Percentiles rank a stretch among this genome's conserved stretches.
Conservation (phyloP, 345 rosid species). For the Syzygium oleosum region DNA sequence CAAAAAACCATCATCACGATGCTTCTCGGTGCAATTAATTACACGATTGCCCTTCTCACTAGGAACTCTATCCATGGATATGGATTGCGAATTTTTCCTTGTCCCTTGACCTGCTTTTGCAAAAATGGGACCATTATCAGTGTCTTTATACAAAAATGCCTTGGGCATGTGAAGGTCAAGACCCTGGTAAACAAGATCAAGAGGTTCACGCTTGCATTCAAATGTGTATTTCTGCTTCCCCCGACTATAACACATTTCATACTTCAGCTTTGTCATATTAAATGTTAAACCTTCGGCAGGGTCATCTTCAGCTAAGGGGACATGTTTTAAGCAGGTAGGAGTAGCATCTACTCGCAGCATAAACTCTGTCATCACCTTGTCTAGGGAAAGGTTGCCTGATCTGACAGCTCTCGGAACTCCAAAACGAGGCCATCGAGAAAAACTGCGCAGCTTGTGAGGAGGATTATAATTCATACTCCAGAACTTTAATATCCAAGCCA, state of each 20-base stretch:
- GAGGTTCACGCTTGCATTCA: constrained; percentile 81
- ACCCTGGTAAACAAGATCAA: constrained; percentile 96
- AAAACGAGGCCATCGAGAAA: constrained; percentile 94
- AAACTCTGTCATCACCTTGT: constrained; percentile 95
- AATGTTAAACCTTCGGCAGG: constrained; percentile 89
- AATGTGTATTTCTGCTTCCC: constrained; percentile 89
- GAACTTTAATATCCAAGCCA: constrained; percentile 83
- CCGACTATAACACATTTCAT: constrained; percentile 72
- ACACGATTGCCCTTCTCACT: constrained; percentile 40
- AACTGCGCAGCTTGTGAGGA: constrained; percentile 85
- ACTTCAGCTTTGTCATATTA: constrained; percentile 74
- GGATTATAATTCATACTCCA: constrained; percentile 84
- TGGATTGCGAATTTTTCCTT: constrained; percentile 57
- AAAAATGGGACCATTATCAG: constrained; percentile 40
- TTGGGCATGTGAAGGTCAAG: constrained; percentile 85
- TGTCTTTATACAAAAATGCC: constrained; percentile 55
- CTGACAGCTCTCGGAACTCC: constrained; percentile 74
- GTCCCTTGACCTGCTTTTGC: constrained; percentile 41
- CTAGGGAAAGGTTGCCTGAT: constrained; percentile 91
- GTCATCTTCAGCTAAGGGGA: constrained; percentile 82
- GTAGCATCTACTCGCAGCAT: constrained; percentile 84
- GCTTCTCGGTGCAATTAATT: constrained; percentile 52
- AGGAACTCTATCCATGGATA: constrained; percentile 48
- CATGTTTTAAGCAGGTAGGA: constrained; percentile 60
- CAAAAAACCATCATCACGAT: constrained; percentile 84